phyloP scores from a whole-genome alignment of 2,329 filamentous ascomycete genomes.

The Metarhizium guizhouense region DNA sequence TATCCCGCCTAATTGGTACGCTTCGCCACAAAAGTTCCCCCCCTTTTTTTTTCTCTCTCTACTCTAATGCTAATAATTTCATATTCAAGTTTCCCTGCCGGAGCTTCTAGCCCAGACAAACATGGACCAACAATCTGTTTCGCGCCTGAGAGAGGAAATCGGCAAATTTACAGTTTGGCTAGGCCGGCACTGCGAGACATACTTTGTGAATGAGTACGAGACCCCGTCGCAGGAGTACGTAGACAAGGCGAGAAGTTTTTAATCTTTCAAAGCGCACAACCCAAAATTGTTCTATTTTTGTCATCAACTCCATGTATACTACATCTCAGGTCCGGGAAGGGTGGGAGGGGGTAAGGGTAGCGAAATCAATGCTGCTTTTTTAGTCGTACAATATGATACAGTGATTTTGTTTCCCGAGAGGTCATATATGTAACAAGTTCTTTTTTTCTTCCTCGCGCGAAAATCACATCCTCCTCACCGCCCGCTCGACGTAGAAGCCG shows the following conservation, averaged over 20 bases:
- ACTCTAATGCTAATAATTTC: not conserved
- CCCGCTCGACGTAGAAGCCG: constrained; percentile 72
- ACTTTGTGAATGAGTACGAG: constrained; percentile 73
- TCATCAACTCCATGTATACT: not conserved
- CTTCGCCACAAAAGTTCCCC: constrained; percentile 4
- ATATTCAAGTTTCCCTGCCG: constrained; percentile 64
- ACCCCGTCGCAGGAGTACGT: constrained; percentile 62
- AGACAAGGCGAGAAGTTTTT: constrained; percentile 51
- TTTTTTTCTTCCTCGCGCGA: too few species aligned
- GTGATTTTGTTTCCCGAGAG: too few species aligned
- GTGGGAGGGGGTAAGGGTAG: not conserved
- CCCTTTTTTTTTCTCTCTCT: not conserved
- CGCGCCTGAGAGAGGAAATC: constrained; percentile 80
- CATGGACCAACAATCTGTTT: constrained; percentile 89
- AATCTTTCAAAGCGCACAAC: constrained; percentile 6
- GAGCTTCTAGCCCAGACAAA: constrained; percentile 96
- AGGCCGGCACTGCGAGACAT: constrained; percentile 62
- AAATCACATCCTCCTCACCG: constrained; percentile 16
- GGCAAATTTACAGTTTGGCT: constrained; percentile 82
- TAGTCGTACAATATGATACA: not conserved
- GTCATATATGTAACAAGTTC: too few species aligned
- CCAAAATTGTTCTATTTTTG: too few species aligned
- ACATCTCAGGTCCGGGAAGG: not conserved
- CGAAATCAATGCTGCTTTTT: not conserved
- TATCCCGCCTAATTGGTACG: constrained; percentile 81